These are phyloP conservation scores for Venturia carpophila DNA, from an alignment of 2,329 filamentous ascomycete genomes.

Conservation along the genomic window DNA sequence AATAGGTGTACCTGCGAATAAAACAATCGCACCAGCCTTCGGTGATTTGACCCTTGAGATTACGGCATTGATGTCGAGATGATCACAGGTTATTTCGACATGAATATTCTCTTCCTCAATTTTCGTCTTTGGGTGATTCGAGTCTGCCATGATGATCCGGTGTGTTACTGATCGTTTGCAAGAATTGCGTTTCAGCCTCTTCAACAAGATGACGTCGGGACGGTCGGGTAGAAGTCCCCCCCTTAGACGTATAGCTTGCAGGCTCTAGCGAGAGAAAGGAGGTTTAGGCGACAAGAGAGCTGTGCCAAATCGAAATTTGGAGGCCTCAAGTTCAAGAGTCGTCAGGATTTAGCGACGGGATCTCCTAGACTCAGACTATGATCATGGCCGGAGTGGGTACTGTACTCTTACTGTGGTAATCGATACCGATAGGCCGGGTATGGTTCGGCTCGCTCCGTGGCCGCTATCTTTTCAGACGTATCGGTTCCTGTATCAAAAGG, in stretches of 20 bases:
- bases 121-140: not conserved
- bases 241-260: not conserved
- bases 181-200: not conserved
- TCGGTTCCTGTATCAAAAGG: not conserved
- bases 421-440: not conserved
- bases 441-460: not conserved
- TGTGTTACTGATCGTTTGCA: not conserved
- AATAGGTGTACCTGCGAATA: conserved; percentile 56
- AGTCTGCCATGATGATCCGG: not conserved
- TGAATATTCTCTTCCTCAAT: conserved; percentile 46
- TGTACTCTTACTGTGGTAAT: not conserved
- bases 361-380: not conserved
- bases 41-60: conserved; percentile 65
- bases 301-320: not conserved
- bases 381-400: not conserved
- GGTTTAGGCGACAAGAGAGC: not conserved
- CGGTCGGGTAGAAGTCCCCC: not conserved
- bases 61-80: conserved; percentile 49
- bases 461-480: not conserved
- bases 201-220: not conserved
- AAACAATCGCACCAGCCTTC: conserved; percentile 65
- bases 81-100: conserved; percentile 59
- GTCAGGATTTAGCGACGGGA: not conserved
- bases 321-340: not conserved
- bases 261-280: not conserved